Base-by-base conservation (phyloP, 2,329 filamentous ascomycete genomes). In the Graphilbum ipis-grandicollis region DNA sequence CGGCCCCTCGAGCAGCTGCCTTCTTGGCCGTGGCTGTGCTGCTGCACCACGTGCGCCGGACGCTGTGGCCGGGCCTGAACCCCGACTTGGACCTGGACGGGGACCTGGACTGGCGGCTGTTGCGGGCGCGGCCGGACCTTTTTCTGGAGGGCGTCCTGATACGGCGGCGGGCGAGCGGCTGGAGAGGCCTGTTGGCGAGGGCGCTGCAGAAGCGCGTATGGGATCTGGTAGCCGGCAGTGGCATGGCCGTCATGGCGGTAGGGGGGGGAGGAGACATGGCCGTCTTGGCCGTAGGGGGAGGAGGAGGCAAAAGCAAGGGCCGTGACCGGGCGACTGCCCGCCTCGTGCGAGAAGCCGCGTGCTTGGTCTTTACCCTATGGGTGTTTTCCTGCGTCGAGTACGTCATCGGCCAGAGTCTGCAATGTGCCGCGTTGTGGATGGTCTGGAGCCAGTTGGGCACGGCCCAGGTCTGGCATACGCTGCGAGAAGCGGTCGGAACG, bases 31-130 rank as follows among this genome's bases (percentile, higher is more conserved):
- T 51, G 29, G 59, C 59, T 35, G 50, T 57, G 14, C 40, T 60
- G 12, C 31, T 54, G 19, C 54, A 62, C 49, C 59, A 64, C 43
- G 46, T 58, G 14, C 52, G 56, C 5, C 47, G 54, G 17, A 44
- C 52, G n/a, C 39, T 60, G 0, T 31, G 38, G 10, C 55, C 52
- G 7, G 49, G 43, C 45, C 39, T 55, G 0, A 51, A 49, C 4
- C 43, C 50, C 18, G 55, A 52, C 23, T 34, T 52, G 12, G 51
- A 51, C 43, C 38, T 43, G 39, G 44, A 45, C 18, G 55, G 55
- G 10, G 46, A 54, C 37, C 54, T 51, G 21, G 47, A 48, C 41
- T 50, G 59, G 43, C 58, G 55, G 37, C 46, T 55, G 21, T 10
- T 23, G 21, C 21, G 5, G 10, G 21, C 6, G 21, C 48, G 48